Evolutionary conservation across 1,284 basidiomycete genomes (phyloP).

Genomic region (Sanguinoderma infundibulare): DNA sequence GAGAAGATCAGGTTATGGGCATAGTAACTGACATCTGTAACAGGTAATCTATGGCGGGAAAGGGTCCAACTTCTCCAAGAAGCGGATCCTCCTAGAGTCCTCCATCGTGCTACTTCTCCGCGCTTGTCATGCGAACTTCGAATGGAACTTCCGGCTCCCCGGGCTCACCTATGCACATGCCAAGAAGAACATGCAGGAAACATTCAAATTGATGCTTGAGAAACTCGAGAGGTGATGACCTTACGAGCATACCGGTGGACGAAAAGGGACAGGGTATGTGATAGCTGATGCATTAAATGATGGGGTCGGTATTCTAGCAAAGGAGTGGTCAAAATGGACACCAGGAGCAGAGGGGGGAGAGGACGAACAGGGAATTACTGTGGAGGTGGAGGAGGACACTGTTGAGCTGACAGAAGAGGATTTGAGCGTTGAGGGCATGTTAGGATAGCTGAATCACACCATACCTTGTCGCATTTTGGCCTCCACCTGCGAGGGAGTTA

Average conservation of each 20-base stretch:
- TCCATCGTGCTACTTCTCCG: conserved; percentile 16
- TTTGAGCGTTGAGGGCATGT: background rate
- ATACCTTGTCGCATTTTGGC: too few species aligned
- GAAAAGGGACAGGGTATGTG: background rate
- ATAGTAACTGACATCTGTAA: background rate
- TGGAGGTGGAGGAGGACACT: too few species aligned
- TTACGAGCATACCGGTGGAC: background rate
- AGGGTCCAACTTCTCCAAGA: conserved; percentile 18
- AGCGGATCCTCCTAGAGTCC: conserved; percentile 19
- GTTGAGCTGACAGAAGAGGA: background rate
- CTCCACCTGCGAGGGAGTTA: too few species aligned
- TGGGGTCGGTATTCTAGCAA: background rate
- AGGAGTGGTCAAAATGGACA: background rate
- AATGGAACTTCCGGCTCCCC: conserved; percentile 12
- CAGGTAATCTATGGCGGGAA: conserved; percentile 11
- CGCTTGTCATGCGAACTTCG: conserved; percentile 10
- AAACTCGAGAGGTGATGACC: background rate
- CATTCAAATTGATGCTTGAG: conserved; percentile 4
- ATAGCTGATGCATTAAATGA: background rate
- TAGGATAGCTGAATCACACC: too few species aligned
- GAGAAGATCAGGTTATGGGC: conserved; percentile 43
- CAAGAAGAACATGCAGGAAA: conserved; percentile 11
- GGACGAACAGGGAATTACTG: too few species aligned
- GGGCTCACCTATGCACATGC: conserved; percentile 9
- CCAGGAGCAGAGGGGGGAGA: background rate